Conservation (phyloP, 2,329 filamentous ascomycete species). For the Pseudogymnoascus sp. region DNA sequence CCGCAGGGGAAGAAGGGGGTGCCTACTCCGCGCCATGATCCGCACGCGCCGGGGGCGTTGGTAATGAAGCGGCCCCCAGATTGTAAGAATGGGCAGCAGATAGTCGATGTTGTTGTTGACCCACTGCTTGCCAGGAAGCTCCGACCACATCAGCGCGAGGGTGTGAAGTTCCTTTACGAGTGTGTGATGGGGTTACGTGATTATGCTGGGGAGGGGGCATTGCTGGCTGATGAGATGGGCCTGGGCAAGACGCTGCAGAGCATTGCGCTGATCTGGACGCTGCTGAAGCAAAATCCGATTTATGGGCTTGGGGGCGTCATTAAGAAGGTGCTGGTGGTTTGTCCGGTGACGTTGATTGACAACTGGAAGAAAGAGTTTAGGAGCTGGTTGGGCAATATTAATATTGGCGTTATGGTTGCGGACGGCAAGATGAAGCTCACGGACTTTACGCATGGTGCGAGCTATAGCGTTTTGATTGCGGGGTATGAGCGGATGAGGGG, state of each 20-base stretch:
- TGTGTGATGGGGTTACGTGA: constrained; percentile 67
- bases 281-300: constrained; percentile 65
- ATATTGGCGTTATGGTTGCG: constrained; percentile 61
- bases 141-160: constrained; percentile 61
- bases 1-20: constrained; percentile 38
- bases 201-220: constrained; percentile 60
- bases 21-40: constrained; percentile 60
- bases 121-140: constrained; percentile 56
- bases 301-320: constrained; percentile 51
- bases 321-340: constrained; percentile 66
- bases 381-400: constrained; percentile 67
- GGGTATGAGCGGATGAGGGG: constrained; percentile 64
- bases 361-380: constrained; percentile 69
- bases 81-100: constrained; percentile 52
- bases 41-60: constrained; percentile 49
- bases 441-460: constrained; percentile 61
- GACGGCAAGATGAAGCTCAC: constrained; percentile 53
- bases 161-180: constrained; percentile 66
- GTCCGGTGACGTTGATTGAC: constrained; percentile 63
- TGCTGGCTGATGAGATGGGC: constrained; percentile 71
- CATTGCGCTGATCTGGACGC: constrained; percentile 63
- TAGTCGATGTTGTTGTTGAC: constrained; percentile 68
- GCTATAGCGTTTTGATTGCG: constrained; percentile 66
- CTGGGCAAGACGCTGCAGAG: constrained; percentile 68
- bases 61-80: constrained; percentile 57